Percentiles rank a stretch among this genome's conserved stretches.
Evolutionary conservation across 169 alveolate species (phyloP).

Genomic region (Eimeria sp.): DNA sequence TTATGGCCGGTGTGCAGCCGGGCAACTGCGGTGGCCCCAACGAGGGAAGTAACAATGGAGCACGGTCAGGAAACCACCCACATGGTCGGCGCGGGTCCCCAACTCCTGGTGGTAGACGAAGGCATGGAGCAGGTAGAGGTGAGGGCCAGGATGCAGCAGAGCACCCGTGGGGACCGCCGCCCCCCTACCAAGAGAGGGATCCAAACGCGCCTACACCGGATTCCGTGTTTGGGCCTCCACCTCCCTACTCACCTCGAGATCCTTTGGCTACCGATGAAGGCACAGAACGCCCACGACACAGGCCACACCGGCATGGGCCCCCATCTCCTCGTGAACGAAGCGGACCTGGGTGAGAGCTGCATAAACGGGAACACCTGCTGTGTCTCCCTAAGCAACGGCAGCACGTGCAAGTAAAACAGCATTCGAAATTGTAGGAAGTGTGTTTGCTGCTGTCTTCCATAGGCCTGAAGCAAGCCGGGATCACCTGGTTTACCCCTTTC

Average conservation of each 20-base stretch:
- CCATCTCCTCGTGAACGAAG: neutral
- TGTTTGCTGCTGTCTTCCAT: neutral
- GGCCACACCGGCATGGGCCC: neutral
- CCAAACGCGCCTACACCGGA: neutral
- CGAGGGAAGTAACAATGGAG: neutral
- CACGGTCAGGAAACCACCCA: neutral
- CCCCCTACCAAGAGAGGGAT: neutral
- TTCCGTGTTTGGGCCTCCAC: neutral
- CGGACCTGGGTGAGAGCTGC: neutral
- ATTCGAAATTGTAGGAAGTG: neutral
- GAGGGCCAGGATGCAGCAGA: neutral
- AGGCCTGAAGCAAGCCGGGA: neutral
- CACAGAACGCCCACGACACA: no score
- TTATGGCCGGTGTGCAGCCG: neutral
- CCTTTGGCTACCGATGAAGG: neutral
- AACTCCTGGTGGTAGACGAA: neutral
- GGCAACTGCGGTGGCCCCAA: neutral
- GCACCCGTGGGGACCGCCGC: neutral
- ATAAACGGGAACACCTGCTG: neutral
- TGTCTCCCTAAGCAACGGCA: neutral
- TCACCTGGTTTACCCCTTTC: neutral
- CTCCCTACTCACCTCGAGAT: neutral
- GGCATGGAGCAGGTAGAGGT: neutral
- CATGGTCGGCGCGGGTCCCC: neutral
- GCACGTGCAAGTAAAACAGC: neutral